Evolutionary conservation across 1,284 basidiomycete genomes (phyloP).

Genomic region (Schizophyllum commune): DNA sequence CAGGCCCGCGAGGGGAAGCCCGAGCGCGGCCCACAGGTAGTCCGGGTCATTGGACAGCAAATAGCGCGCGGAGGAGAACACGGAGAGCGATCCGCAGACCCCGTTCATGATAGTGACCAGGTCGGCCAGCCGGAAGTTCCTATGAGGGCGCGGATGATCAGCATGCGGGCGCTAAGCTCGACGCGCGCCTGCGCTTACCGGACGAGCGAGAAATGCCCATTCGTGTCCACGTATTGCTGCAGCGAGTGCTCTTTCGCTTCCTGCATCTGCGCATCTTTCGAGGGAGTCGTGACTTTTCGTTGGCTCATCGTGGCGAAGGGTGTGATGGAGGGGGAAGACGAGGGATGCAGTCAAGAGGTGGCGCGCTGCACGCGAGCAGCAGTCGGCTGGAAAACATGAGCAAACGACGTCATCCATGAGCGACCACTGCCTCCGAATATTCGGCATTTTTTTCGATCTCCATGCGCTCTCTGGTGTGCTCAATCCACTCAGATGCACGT

Average conservation of each 20-base stretch:
- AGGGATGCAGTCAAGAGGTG: not conserved
- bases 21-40: slow-evolving; percentile 80
- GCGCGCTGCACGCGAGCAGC: not conserved
- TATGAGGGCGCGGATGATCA: slow-evolving; percentile 21
- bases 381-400: not conserved
- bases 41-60: slow-evolving; percentile 76
- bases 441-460: not conserved
- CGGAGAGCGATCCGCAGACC: slow-evolving; percentile 93
- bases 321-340: not conserved
- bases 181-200: slow-evolving; percentile 43
- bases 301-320: not conserved
- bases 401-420: not conserved
- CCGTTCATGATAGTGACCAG: slow-evolving; percentile 99
- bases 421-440: not conserved
- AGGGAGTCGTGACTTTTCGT: not conserved
- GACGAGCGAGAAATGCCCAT: slow-evolving; percentile 93
- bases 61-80: slow-evolving; percentile 90
- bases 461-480: too few species aligned
- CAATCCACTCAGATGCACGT: too few species aligned
- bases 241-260: slow-evolving; percentile 26
- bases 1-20: slow-evolving; percentile 89
- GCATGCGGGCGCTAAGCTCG: not conserved
- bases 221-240: slow-evolving; percentile 80
- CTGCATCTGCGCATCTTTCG: not conserved
- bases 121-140: slow-evolving; percentile 97